Conservation (phyloP, 2,329 filamentous ascomycete genomes). For the Didymella pinodella region DNA sequence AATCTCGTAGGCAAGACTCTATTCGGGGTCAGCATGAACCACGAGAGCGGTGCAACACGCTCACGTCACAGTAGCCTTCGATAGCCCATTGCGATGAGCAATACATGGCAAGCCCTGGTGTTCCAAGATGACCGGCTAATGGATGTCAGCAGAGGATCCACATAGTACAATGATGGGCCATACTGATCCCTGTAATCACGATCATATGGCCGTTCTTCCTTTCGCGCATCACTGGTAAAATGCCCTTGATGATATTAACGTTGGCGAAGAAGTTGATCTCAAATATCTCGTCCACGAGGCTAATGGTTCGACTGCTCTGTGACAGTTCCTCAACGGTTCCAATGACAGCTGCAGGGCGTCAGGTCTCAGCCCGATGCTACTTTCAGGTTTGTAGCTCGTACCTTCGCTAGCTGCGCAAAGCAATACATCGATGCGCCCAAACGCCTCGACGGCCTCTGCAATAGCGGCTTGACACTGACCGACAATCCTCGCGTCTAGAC, state of each 20-base stretch:
- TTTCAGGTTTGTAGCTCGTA: constrained; percentile 46
- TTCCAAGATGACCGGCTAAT: constrained; percentile 83
- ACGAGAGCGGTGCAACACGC: not conserved
- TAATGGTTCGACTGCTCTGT: constrained; percentile 74
- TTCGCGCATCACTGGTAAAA: constrained; percentile 78
- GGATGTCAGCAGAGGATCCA: constrained; percentile 20
- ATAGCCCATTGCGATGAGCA: constrained; percentile 93
- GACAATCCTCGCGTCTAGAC: constrained; percentile 66
- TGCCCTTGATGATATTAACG: constrained; percentile 92
- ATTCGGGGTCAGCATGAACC: not conserved
- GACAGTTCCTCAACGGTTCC: constrained; percentile 91
- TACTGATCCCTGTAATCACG: constrained; percentile 83
- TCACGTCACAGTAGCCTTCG: constrained; percentile 90
- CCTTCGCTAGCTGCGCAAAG: constrained; percentile 89
- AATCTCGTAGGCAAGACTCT: constrained; percentile 90
- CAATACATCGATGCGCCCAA: constrained; percentile 87
- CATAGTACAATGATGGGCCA: constrained; percentile 9
- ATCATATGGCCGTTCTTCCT: constrained; percentile 90
- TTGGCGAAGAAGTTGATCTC: constrained; percentile 95
- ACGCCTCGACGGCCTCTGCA: constrained; percentile 83
- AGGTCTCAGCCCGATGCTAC: not conserved
- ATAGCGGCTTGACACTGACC: constrained; percentile 83
- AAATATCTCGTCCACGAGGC: constrained; percentile 87
- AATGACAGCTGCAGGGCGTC: constrained; percentile 69
- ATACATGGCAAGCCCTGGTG: constrained; percentile 88